Evolutionary conservation across 2,329 filamentous ascomycete species (phyloP).

Genomic region (Metarhizium brunneum): DNA sequence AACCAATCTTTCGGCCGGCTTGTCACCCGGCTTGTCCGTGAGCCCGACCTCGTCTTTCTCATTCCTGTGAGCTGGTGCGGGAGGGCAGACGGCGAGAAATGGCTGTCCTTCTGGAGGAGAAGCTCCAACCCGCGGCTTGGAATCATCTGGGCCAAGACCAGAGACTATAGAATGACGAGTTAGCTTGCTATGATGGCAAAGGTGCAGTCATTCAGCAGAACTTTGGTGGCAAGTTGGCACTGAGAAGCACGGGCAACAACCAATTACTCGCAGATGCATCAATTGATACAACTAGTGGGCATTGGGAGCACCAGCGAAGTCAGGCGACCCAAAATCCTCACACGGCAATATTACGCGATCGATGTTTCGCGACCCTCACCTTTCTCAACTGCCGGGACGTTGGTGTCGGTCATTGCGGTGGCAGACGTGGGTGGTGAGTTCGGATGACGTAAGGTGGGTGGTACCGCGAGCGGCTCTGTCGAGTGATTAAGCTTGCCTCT

Average conservation of each 20-base stretch:
- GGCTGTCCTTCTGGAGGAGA: conserved; percentile 14
- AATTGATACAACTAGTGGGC: neutral
- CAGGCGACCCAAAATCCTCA: neutral
- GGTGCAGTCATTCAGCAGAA: neutral
- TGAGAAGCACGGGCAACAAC: neutral
- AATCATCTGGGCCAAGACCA: conserved; percentile 18
- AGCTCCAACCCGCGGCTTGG: conserved; percentile 18
- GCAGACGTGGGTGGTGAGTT: conserved; percentile 2
- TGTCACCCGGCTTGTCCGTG: conserved; percentile 10
- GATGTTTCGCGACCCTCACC: conserved; percentile 15
- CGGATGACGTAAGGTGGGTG: conserved; percentile 10
- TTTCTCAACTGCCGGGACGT: conserved; percentile 26
- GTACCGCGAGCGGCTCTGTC: neutral
- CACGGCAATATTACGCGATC: neutral
- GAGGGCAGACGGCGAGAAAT: conserved; percentile 7
- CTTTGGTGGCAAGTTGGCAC: neutral
- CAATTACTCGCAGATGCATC: neutral
- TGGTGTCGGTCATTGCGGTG: conserved; percentile 24
- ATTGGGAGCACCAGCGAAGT: neutral
- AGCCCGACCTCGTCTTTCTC: neutral
- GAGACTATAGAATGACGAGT: conserved; percentile 14
- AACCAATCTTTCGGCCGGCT: conserved; percentile 6
- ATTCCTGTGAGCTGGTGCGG: conserved; percentile 4
- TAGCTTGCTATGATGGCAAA: neutral
- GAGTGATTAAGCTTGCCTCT: neutral